phyloP scores from a whole-genome alignment of 2,329 filamentous ascomycete species.

The Colletotrichum somersetense region DNA sequence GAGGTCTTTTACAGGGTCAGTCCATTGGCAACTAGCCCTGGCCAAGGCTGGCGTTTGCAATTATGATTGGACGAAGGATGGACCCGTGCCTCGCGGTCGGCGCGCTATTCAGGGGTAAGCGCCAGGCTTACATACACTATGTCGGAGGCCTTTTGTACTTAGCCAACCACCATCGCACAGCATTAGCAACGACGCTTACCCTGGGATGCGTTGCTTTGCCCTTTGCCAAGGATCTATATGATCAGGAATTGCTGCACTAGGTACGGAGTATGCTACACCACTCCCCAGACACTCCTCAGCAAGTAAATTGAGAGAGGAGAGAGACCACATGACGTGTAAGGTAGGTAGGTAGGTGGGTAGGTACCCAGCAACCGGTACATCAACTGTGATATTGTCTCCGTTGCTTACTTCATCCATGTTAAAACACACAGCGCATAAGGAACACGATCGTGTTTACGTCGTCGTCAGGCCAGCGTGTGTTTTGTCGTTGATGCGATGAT shows the following conservation, averaged over 20 bases:
- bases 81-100: slow-evolving; percentile 20
- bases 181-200: not conserved
- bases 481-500: not conserved
- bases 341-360: too few species aligned
- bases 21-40: not conserved
- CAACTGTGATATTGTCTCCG: not conserved
- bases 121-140: not conserved
- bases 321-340: not conserved
- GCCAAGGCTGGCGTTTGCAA: slow-evolving; percentile 20
- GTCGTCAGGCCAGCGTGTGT: not conserved
- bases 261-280: too few species aligned
- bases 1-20: not conserved
- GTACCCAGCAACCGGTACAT: too few species aligned
- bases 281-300: not conserved
- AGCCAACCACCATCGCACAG: not conserved
- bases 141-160: not conserved
- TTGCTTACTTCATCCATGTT: not conserved
- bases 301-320: not conserved
- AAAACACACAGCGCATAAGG: not conserved
- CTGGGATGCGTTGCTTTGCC: not conserved
- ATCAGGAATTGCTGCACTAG: not conserved
- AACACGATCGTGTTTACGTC: not conserved
- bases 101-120: slow-evolving; percentile 21
- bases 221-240: not conserved
- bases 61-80: slow-evolving; percentile 13